Conservation (phyloP, 805 yeast genomes). For the Lachancea waltii region DNA sequence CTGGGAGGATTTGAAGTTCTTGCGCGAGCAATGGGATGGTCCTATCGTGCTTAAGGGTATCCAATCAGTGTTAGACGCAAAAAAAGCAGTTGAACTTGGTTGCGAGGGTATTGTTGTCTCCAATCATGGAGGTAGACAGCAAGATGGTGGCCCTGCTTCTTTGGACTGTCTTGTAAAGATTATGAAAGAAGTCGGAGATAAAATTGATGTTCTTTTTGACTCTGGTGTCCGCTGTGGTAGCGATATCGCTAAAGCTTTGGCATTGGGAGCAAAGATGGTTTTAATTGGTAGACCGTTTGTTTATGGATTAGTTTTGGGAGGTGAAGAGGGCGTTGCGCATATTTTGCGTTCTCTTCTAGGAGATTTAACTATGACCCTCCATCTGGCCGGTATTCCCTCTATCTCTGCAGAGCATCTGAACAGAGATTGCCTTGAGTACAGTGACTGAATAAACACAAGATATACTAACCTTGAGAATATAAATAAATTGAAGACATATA, state of each 20-base stretch:
- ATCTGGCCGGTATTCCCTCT: slow-evolving; percentile 13
- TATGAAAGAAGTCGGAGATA: slow-evolving; percentile 11
- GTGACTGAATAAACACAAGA: not conserved
- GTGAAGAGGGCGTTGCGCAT: slow-evolving; percentile 10
- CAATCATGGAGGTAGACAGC: slow-evolving; percentile 10
- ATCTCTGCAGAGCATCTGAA: slow-evolving; percentile 11
- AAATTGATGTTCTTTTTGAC: slow-evolving; percentile 7
- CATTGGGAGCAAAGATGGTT: slow-evolving; percentile 7
- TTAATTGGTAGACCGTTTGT: slow-evolving; percentile 7
- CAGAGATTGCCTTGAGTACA: slow-evolving; percentile 9
- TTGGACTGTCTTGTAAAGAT: slow-evolving; percentile 8
- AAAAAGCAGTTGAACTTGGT: slow-evolving; percentile 4
- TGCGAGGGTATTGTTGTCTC: slow-evolving; percentile 9
- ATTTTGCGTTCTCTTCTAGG: slow-evolving; percentile 14
- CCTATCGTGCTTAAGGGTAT: slow-evolving; percentile 8
- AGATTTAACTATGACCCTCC: slow-evolving; percentile 13
- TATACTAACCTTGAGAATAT: not conserved
- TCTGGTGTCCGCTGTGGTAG: slow-evolving; percentile 9
- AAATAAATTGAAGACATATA: too few relatives aligned
- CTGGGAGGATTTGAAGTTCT: slow-evolving; percentile 6
- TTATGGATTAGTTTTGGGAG: slow-evolving; percentile 6
- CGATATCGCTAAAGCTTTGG: slow-evolving; percentile 9
- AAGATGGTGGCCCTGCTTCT: slow-evolving; percentile 16
- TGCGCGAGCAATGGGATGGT: slow-evolving; percentile 9
- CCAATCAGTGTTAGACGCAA: slow-evolving; percentile 6